Base-by-base conservation (phyloP, 2,329 filamentous ascomycete species). In the Talaromyces sp. region DNA sequence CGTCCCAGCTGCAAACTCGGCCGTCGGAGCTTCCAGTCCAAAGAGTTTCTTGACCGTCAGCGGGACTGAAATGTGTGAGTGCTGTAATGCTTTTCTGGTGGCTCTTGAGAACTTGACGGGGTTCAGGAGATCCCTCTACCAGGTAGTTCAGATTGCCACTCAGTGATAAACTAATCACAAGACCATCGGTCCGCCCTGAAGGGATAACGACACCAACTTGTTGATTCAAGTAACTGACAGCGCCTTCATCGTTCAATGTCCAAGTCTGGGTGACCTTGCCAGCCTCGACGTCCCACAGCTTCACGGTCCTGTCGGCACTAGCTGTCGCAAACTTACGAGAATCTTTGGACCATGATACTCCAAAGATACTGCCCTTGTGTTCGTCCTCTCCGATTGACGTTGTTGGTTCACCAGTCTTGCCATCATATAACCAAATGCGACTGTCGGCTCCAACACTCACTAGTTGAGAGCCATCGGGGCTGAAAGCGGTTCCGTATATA, bases 181-280 rank as follows among this genome's bases (percentile, higher is more conserved):
- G 82, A 34, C 91, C 92, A 75, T 99, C 95, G 62, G 82, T 90
- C 69, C 94, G 86, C 58, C 91, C 91, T 56, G 88, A 84, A 1
- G 93, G 92, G 88, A 93, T 96, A 10, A 95, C 92, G 5, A 99
- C 92, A 61, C 95, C 95, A 36, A 98, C 92, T 76, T 99, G 95
- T 78, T 99, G 95, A 75, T 97, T 86, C 3, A 85, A 84, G 43
- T 97, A 83, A 74, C 87, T 92, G 67, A 89, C 85, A 53, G 81
- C 82, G 17, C 89, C 89, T 49, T 93, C 90, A 36, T 86, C 87
- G 25, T 93, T 93, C 75, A 98, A 86, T 69, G 86, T 86, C 95
- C 95, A 99, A 29, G 87, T 91, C 76, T 96, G 91, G 7, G 89
- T 83, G 22, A 87, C 86, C 74, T 90, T 90, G 38, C 90, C 92